Evolutionary conservation across 805 yeast species (phyloP).

Genomic region (Candida odintsovae): DNA sequence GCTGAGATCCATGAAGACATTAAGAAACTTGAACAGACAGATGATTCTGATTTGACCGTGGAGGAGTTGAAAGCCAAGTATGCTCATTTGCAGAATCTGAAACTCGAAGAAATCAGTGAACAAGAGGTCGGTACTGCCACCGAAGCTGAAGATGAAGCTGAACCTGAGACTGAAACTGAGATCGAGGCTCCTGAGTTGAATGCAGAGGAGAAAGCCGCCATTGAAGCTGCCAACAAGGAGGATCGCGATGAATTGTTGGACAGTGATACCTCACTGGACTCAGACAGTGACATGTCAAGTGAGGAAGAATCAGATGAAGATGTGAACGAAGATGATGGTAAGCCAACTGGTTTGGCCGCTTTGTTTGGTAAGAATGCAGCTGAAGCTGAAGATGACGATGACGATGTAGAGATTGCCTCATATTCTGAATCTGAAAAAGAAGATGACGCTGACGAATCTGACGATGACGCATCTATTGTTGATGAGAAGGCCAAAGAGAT

Average conservation of each 20-base stretch:
- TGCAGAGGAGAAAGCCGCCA: conserved; percentile 19
- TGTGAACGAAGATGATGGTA: conserved; percentile 10
- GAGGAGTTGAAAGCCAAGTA: conserved; percentile 23
- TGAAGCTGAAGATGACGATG: conserved; percentile 31
- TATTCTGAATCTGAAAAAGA: conserved; percentile 21
- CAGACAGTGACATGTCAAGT: conserved; percentile 23
- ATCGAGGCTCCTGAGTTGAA: conserved; percentile 18
- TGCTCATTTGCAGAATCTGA: conserved; percentile 20
- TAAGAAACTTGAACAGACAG: conserved; percentile 10
- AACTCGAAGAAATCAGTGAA: conserved; percentile 25
- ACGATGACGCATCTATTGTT: conserved; percentile 16
- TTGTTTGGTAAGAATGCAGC: conserved; percentile 28
- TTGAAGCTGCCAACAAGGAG: conserved; percentile 23
- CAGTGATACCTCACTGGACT: conserved; percentile 28
- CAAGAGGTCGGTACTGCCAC: conserved; percentile 14
- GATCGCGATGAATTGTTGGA: conserved; percentile 15
- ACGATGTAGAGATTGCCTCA: conserved; percentile 30
- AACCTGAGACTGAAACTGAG: conserved; percentile 17
- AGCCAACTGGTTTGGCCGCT: conserved; percentile 29
- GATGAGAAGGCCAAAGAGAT: conserved; percentile 10
- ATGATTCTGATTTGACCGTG: conserved; percentile 25
- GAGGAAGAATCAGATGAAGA: conserved; percentile 18
- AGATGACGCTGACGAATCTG: conserved; percentile 12
- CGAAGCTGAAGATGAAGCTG: conserved; percentile 16
- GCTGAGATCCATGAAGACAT: neutral